Base-by-base conservation (phyloP, 2,329 filamentous ascomycete species). In the Mollisia scopiformis region DNA sequence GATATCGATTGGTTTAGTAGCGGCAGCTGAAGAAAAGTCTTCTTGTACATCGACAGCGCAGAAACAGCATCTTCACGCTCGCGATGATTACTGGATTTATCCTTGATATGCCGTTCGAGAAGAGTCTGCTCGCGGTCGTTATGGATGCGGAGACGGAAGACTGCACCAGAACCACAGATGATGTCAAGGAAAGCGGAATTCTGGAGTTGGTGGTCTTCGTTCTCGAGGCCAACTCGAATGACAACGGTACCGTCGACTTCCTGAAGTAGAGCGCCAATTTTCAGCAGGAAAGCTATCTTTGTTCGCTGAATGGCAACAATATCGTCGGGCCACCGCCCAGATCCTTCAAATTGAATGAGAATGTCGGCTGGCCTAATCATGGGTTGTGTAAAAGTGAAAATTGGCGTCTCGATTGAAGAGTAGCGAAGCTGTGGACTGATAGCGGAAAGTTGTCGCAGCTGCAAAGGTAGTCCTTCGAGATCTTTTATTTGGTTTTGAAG, bases 301-400 rank as follows among this genome's bases (percentile, higher is more conserved):
- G 93, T 93, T 71, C 93, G 87, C 74, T 99, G 95, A 58, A 98
- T 97, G 5, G 94, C 93, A 3, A 86, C 86, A 8, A 98, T 78
- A 71, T 96, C 92, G 72, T 98, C 93, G 0, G 95, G 95, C 95
- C 95, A 99, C 68, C 92, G 89, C 49, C 88, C 89, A 6, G 95
- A 98, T 4, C 90, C 91, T 77, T 99, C 95, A 69, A 99, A 98
- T 72, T 94, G 93, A 51, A 99, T 82, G 43, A 93, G 84, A 31
- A 96, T 84, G 67, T 96, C 88, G 66, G 93, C 89, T 0, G 91
- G 89, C 21, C 79, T 80, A 53, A 78, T 76, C 35, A 75, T 55
- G 21, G 66, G 69, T 16, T 63, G 57, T 13, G 61, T 62, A 14
- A 80, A 78, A 25, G 78, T 77, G 39, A 81, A 74, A 2, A 74